Base-by-base conservation (phyloP, 352 stramenopile genomes). In the Detonula confervacea region DNA sequence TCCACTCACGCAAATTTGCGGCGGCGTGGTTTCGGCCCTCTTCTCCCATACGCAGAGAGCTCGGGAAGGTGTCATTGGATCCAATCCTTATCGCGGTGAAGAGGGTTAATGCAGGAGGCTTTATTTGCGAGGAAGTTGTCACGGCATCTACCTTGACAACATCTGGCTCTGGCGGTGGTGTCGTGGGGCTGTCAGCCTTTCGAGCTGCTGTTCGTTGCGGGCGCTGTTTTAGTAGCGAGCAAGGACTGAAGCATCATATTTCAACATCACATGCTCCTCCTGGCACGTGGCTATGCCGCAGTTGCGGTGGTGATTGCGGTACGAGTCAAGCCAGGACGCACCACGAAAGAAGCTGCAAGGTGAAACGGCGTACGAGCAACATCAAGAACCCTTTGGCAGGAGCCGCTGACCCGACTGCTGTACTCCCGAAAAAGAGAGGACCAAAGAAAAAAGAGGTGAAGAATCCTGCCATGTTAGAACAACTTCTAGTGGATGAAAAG, bases 201-300 rank as follows among this genome's bases (percentile, higher is more conserved):
- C 75, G 87, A 47, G 46, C 80, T 12, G 89, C 76, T 25, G 72
- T 88, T 47, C 71, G 83, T 8, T 93, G 89, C 63, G 83, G 86
- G 51, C 72, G 86, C 37, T 77, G 70, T 25, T 94, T 94, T 77
- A 77, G 74, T 37, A 92, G 79, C 25, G 89, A 94, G 60, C 79
- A 86, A 64, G 86, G 83, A 24, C 66, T 94, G 18, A 79, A 81
- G 29, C 86, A 92, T 44, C 89, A 94, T 62, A 81, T 90, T 37
- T 25, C 59, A 46, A 56, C 84, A 22, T 78, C 80, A 12, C 89
- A 94, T 75, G 89, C 89, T 18, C 87, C 87, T 55, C 83, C 85
- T n/a, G 86, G 86, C 70, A 93, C 89, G 25, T 94, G 89, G 89
- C 65, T 91, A 29, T 94, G 89, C 66, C 70, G 84, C 20, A 90